Evolutionary conservation across 1,284 basidiomycete genomes (phyloP).

Genomic region (Naganishia albida): DNA sequence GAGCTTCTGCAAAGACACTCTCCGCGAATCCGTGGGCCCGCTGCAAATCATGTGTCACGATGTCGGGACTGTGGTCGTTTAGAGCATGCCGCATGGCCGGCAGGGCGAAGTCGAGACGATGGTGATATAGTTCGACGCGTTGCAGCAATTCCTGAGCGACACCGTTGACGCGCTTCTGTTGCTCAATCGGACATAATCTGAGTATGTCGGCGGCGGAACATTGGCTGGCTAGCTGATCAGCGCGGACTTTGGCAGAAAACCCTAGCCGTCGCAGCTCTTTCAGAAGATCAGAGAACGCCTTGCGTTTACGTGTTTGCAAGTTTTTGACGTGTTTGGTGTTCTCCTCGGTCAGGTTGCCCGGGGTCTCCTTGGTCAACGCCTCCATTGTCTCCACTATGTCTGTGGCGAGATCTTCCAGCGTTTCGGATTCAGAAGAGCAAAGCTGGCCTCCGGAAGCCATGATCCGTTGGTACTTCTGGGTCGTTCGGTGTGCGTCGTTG

Average conservation of each 20-base stretch:
- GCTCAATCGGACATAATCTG: conserved; percentile 56
- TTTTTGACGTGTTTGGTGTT: conserved; percentile 75
- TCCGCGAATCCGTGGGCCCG: conserved; percentile 78
- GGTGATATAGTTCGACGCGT: conserved; percentile 66
- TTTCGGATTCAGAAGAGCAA: conserved; percentile 4
- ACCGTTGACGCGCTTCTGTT: background rate
- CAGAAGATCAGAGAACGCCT: conserved; percentile 86
- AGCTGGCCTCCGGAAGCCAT: conserved; percentile 2
- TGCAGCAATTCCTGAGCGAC: conserved; percentile 33
- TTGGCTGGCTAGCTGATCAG: conserved; percentile 69
- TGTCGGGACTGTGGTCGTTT: conserved; percentile 73
- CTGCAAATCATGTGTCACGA: conserved; percentile 80
- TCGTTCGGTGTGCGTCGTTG: conserved; percentile 2
- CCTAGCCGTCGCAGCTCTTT: conserved; percentile 85
- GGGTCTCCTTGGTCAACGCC: conserved; percentile 62
- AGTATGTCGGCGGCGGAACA: conserved; percentile 67
- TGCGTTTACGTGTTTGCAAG: conserved; percentile 75
- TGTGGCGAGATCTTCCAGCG: conserved; percentile 66
- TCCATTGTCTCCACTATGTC: conserved; percentile 73
- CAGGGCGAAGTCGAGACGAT: conserved; percentile 68
- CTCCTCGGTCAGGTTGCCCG: conserved; percentile 63
- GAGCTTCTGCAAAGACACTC: conserved; percentile 67
- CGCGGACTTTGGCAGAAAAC: conserved; percentile 69
- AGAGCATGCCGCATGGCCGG: conserved; percentile 68
- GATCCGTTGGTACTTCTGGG: conserved; percentile 19